A percentile compares a stretch with the other conserved stretches of the same genome.
phyloP scores from a whole-genome alignment of 495 filamentous ascomycete genomes.

The Neurospora sp. region DNA sequence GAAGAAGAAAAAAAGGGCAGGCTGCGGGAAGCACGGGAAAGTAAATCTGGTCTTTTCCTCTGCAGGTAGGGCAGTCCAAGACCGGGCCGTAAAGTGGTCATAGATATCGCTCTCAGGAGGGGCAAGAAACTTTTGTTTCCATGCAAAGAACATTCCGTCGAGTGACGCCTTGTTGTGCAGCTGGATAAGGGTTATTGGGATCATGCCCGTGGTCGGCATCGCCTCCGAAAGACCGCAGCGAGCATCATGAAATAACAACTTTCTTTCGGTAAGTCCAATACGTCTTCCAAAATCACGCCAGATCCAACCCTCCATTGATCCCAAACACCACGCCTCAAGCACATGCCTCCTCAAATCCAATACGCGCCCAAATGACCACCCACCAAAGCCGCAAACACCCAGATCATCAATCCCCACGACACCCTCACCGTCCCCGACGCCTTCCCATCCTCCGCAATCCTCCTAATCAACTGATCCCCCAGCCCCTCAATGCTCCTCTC shows the following conservation, averaged over 20 bases:
- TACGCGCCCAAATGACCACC: neutral
- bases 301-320: neutral
- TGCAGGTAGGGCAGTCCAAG: neutral
- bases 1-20: neutral
- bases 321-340: neutral
- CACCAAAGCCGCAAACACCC: neutral
- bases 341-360: neutral
- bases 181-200: neutral
- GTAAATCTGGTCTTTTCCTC: neutral
- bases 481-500: conserved; percentile 38
- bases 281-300: neutral
- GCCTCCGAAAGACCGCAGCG: neutral
- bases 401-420: neutral
- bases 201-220: neutral
- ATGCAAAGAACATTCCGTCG: neutral
- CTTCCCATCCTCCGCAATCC: neutral
- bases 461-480: conserved; percentile 31
- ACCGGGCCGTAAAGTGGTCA: neutral
- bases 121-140: neutral
- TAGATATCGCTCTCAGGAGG: neutral
- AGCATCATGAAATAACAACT: neutral
- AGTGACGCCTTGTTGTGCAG: neutral
- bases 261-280: neutral
- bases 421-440: neutral
- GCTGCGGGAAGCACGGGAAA: neutral